Evolutionary conservation across 2,329 filamentous ascomycete species (phyloP).

Genomic region (Pseudogymnoascus sp.): DNA sequence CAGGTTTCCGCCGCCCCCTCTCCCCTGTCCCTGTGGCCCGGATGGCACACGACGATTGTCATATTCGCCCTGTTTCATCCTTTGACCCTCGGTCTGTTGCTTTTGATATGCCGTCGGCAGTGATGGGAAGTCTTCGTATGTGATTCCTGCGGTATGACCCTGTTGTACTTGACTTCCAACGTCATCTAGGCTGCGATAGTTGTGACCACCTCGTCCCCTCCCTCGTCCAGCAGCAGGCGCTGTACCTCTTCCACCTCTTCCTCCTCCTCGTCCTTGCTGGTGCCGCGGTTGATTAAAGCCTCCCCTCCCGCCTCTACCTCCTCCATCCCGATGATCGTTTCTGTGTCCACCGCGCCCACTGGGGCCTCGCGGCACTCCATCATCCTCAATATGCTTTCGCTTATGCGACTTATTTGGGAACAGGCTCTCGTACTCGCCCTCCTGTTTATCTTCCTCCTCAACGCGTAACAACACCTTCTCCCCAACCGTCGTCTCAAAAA

Average conservation of each 20-base stretch:
- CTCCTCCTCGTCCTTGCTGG: conserved; percentile 15
- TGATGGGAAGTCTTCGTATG: conserved; percentile 29
- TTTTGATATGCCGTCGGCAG: conserved; percentile 27
- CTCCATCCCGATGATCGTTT: conserved; percentile 25
- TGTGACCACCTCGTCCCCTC: conserved; percentile 39
- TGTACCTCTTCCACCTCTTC: conserved; percentile 30
- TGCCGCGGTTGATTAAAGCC: conserved; percentile 10
- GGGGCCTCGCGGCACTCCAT: conserved; percentile 33
- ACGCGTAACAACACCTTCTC: conserved; percentile 80
- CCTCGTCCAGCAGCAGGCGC: conserved; percentile 30
- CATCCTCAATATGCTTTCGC: conserved; percentile 52
- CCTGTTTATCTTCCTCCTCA: conserved; percentile 57
- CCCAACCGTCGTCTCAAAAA: conserved; percentile 75
- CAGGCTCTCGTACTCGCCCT: conserved; percentile 55
- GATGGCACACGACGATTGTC: background rate
- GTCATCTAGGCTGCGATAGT: conserved; percentile 63
- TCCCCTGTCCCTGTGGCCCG: background rate
- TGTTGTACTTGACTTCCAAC: conserved; percentile 32
- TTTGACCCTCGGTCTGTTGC: conserved; percentile 17
- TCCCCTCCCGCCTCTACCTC: conserved; percentile 31
- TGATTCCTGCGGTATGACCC: conserved; percentile 24
- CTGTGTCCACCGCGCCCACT: conserved; percentile 27
- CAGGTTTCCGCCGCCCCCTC: background rate
- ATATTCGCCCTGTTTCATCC: conserved; percentile 3
- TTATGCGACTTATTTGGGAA: conserved; percentile 53